phyloP scores from a whole-genome alignment of 768 basidiomycete genomes.

The Tricholoma sp. region DNA sequence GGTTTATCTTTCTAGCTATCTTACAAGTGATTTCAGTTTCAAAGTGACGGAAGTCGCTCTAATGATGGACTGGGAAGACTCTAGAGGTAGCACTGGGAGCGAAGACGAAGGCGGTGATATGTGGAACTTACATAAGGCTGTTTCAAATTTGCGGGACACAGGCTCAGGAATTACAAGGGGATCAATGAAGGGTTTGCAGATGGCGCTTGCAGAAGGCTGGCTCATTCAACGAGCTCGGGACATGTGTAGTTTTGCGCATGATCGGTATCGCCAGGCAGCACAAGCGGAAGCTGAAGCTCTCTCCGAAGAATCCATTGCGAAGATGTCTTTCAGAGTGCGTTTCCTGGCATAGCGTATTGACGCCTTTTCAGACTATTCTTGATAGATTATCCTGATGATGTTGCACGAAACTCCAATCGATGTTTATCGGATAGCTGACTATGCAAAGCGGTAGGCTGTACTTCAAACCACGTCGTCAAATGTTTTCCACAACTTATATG shows the following conservation, averaged over 20 bases:
- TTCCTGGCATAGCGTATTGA: not conserved
- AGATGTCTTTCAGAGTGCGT: slow-evolving; percentile 66
- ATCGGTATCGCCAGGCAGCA: slow-evolving; percentile 70
- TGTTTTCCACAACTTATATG: not conserved
- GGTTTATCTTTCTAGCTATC: not conserved
- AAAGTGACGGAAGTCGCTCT: slow-evolving; percentile 68
- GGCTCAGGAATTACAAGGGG: slow-evolving; percentile 39
- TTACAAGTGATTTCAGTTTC: slow-evolving; percentile 38
- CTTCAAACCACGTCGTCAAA: not conserved
- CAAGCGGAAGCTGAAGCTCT: slow-evolving; percentile 53
- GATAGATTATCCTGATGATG: slow-evolving; percentile 67
- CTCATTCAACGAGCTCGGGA: slow-evolving; percentile 66
- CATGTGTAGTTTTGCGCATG: slow-evolving; percentile 74
- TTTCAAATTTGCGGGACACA: slow-evolving; percentile 40
- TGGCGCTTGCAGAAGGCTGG: slow-evolving; percentile 70
- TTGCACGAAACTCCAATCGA: slow-evolving; percentile 57
- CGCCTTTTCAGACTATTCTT: not conserved
- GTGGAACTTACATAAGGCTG: slow-evolving; percentile 50
- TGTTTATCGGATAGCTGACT: slow-evolving; percentile 65
- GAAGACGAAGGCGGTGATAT: slow-evolving; percentile 49
- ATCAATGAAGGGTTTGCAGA: slow-evolving; percentile 65
- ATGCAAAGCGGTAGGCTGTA: slow-evolving; percentile 49
- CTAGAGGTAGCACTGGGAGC: slow-evolving; percentile 43
- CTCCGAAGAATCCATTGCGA: slow-evolving; percentile 44
- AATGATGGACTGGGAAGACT: slow-evolving; percentile 72